Base-by-base conservation (phyloP, 169 alveolate species). In the Plasmodium ovale region DNA sequence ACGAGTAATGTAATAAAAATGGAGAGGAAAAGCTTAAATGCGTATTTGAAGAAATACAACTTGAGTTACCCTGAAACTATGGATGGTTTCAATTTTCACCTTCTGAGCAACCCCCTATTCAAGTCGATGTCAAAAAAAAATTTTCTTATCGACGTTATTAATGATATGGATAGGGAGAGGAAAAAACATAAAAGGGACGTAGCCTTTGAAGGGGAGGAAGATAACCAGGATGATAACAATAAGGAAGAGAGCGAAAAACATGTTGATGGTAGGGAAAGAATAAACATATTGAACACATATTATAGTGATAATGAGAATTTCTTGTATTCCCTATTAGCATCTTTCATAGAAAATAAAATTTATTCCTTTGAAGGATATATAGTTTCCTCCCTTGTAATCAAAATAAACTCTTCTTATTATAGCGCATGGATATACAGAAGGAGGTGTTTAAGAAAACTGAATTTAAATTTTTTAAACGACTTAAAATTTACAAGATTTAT, bases 371-470 rank as follows among this genome's bases (percentile, higher is more conserved):
- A 84, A 58, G 91, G 91, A 0, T 84, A 84, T 68, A 70, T 84
- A 9, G 31, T 84, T 23, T 67, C 73, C n/a, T 12, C 87, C 27
- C 25, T 67, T 84, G 87, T 62, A 3, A 84, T 84, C 21, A 67
- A 67, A 42, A 31, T 67, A 53, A 84, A 84, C 54, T 42, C 91
- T 27, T 65, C 91, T 49, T 84, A 84, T 29, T 84, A 84, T 59
- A 67, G 87, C 29, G 91, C 91, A 44, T 84, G 91, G 91, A 56
- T 84, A 14, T 84, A 84, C 14, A 65, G 91, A 58, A 84, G 91
- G 58, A 84, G 68, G 54, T 84, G 91, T 29, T 70, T 84, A 59
- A 68, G 44, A 33, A 65, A 56, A 27, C 44, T 84, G 60, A 65
- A 84, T 35, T 54, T 84, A 71, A 84, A 84, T 47, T 54, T 67